Conservation (phyloP, 1,139 yeast species). For the Magnusiomyces suaveolens region DNA sequence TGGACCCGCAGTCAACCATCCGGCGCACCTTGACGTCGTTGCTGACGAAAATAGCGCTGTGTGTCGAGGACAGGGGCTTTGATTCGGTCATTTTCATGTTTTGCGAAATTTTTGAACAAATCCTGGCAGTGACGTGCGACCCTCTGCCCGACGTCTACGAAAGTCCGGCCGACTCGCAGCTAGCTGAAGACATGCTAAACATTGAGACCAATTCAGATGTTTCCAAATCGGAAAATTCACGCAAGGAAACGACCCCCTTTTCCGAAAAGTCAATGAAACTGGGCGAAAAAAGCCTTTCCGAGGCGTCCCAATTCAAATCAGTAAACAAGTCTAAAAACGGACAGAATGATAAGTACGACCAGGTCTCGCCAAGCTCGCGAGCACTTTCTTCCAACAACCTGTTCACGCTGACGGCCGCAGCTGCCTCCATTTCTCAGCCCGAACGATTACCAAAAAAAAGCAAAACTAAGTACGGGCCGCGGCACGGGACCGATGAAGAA, state of each 20-base stretch:
- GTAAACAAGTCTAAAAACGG: neutral
- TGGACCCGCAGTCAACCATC: neutral
- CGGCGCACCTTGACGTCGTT: neutral
- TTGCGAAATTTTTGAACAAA: neutral
- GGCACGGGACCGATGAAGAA: neutral
- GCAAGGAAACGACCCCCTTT: neutral
- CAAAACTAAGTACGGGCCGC: neutral
- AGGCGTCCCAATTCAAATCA: neutral
- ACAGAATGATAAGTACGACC: neutral
- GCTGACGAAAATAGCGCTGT: neutral
- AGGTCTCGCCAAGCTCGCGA: no score
- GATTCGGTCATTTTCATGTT: constrained; percentile 1
- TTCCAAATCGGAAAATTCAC: neutral
- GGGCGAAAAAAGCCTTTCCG: neutral
- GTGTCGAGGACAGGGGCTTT: neutral
- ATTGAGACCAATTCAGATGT: neutral
- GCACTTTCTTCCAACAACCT: neutral
- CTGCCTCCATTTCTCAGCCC: neutral
- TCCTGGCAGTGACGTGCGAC: neutral
- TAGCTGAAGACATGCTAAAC: neutral
- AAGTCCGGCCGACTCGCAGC: neutral
- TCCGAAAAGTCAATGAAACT: neutral
- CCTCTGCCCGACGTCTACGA: neutral
- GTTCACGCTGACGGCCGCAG: neutral
- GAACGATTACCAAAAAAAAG: neutral